These are phyloP conservation scores for Hordeum pubiflorum DNA, from an alignment of 202 grass and related monocot genomes.

Conservation along the genomic window DNA sequence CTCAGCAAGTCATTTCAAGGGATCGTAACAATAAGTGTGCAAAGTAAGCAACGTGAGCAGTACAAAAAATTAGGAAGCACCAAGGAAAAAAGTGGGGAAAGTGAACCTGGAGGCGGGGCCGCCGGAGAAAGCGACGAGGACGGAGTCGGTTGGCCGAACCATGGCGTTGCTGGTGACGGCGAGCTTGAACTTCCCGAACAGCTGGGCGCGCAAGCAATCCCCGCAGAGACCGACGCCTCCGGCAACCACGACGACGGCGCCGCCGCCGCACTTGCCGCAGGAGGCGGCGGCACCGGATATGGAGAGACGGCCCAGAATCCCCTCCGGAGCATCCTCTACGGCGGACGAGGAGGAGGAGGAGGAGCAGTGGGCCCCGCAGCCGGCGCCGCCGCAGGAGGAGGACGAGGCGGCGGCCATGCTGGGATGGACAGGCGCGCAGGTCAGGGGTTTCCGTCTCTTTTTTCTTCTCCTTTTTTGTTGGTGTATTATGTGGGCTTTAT, in stretches of 20 bases:
- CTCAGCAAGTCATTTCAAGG: not conserved
- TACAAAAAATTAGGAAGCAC: not conserved
- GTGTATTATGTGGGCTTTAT: not conserved
- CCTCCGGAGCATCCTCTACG: not conserved
- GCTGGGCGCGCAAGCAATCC: constrained; percentile 55
- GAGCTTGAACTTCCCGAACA: constrained; percentile 91
- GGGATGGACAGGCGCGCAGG: constrained; percentile 17
- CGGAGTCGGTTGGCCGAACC: constrained; percentile 72
- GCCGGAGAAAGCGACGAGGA: constrained; percentile 95
- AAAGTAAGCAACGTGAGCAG: not conserved
- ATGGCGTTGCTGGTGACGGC: constrained; percentile 80
- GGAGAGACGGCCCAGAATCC: constrained; percentile 25
- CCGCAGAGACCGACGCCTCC: constrained; percentile 48
- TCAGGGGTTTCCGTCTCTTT: not conserved
- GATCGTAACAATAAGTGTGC: not conserved
- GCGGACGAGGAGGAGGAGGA: constrained; percentile 25
- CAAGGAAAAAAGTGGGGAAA: not conserved
- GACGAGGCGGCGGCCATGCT: constrained; percentile 32
- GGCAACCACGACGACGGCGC: constrained; percentile 26
- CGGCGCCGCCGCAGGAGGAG: constrained; percentile 50
- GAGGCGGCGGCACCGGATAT: constrained; percentile 1
- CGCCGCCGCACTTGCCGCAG: constrained; percentile 73
- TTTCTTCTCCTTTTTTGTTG: not conserved
- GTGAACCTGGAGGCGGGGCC: constrained; percentile 70
- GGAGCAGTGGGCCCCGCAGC: constrained; percentile 44